Evolutionary conservation across 2,329 filamentous ascomycete species (phyloP).

Genomic region (Ascochyta koolunga): DNA sequence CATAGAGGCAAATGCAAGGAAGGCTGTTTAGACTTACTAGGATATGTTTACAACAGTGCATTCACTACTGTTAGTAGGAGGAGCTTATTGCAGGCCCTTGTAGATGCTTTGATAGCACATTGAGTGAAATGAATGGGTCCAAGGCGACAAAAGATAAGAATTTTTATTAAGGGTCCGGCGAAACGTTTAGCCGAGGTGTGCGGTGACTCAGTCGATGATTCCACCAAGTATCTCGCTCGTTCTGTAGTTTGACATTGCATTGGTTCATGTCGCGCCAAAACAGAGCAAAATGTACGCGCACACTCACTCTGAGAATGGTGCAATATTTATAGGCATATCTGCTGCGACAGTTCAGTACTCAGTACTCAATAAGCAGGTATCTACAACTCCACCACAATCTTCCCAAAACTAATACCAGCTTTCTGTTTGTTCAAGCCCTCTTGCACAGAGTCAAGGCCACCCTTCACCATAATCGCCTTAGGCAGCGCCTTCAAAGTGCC

Average conservation of each 20-base stretch:
- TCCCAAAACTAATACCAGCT: slow-evolving; percentile 43
- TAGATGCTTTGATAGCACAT: not conserved
- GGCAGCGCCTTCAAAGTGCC: slow-evolving; percentile 41
- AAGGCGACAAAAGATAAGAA: not conserved
- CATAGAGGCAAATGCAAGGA: not conserved
- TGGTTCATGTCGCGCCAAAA: too few relatives aligned
- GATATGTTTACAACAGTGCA: not conserved
- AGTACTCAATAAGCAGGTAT: not conserved
- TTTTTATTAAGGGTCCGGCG: slow-evolving; percentile 16
- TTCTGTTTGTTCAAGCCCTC: slow-evolving; percentile 36
- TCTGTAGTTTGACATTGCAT: too few relatives aligned
- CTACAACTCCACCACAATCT: slow-evolving; percentile 39
- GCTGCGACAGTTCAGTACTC: too few relatives aligned
- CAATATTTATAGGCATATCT: too few relatives aligned
- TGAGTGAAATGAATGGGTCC: not conserved
- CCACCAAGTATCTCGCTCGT: too few relatives aligned
- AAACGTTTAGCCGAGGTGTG: slow-evolving; percentile 4
- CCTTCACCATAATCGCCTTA: slow-evolving; percentile 36
- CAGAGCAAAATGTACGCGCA: too few relatives aligned
- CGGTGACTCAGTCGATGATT: not conserved
- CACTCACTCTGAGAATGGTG: too few relatives aligned
- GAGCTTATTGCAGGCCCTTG: not conserved
- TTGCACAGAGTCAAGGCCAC: slow-evolving; percentile 37
- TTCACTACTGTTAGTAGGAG: not conserved
- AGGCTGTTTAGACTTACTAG: not conserved